phyloP scores from a whole-genome alignment of 257 asterid genomes.

The Lavandula angustifolia region DNA sequence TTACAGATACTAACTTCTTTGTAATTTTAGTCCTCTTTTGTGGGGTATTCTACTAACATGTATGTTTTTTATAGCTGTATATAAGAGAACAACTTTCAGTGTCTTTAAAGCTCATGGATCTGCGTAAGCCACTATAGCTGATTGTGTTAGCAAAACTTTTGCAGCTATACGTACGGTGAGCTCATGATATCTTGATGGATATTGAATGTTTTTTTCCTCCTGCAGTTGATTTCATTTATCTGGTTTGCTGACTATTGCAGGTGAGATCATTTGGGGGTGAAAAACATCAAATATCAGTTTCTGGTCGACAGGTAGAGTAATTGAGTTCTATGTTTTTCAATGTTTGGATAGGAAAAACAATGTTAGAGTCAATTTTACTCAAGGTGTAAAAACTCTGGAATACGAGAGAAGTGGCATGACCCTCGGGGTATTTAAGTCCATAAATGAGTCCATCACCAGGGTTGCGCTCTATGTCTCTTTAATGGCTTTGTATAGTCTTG shows the following conservation, averaged over 20 bases:
- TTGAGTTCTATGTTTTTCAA: not conserved
- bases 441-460: conserved; percentile 90
- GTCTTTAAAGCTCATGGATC: conserved; percentile 94
- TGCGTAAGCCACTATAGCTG: conserved; percentile 89
- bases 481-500: conserved; percentile 87
- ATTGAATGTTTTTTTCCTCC: not conserved
- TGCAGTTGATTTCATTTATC: conserved; percentile 15
- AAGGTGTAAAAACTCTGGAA: conserved; percentile 20
- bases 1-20: not conserved
- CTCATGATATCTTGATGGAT: conserved; percentile 26
- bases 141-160: conserved; percentile 78
- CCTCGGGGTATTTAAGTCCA: conserved; percentile 80
- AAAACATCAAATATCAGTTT: conserved; percentile 87
- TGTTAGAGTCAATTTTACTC: not conserved
- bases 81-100: conserved; percentile 85
- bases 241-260: conserved; percentile 45
- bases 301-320: conserved; percentile 66
- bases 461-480: conserved; percentile 90
- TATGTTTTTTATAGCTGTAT: conserved; percentile 58
- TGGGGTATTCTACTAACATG: conserved; percentile 32
- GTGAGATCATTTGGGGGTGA: conserved; percentile 97
- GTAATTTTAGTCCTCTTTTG: not conserved
- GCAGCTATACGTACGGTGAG: conserved; percentile 96
- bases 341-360: conserved; percentile 6
- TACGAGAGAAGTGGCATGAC: conserved; percentile 82